Evolutionary conservation across 768 basidiomycete genomes (phyloP), one percentile per base, ranked within the genome.

Genomic region (Dictyophora rubrovolvata): DNA sequence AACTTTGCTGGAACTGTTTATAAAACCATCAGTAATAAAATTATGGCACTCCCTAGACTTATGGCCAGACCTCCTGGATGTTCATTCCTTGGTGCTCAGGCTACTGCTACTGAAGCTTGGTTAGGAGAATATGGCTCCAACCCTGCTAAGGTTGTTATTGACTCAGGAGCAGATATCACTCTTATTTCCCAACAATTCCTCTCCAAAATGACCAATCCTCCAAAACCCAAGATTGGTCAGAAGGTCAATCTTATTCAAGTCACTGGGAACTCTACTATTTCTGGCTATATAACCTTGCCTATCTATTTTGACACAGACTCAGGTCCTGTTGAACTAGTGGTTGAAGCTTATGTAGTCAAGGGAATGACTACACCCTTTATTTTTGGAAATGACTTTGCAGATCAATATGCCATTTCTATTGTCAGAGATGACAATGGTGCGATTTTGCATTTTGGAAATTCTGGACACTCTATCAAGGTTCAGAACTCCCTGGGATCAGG

Each of bases 91-190:
- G 72, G 73, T 11, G 23, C 71, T 10, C 59, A 65, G 36, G 69
- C 71, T 33, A 69, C 66, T 2, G 61, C 61, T 12, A 57, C 63
- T 0, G 16, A 33, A 20, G 65, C 54, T 1, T 52, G 58, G 37
- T 35, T 66, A 54, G 23, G 57, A n/a, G 2, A 37, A 12, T 23
- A 55, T 28, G 52, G 58, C 7, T 21, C 46, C 0, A 48, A 65
- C 17, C 3, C 47, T 0, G 54, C 60, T 2, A 49, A 35, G 9
- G 37, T 66, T 12, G 63, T 66, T 18, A 49, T 70, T 1, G 73
- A 73, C 52, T 70, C 70, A 0, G 70, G 72, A 35, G 69, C 73
- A 7, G 70, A 73, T 55, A 74, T 73, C 17, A 72, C 73, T 2
- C 57, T 72, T 1, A 73, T 73, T 1, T 72, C 72, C 10, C 48